These are phyloP conservation scores for Peronosclerospora sorghi DNA, from an alignment of 352 stramenopile species.

Conservation along the genomic window DNA sequence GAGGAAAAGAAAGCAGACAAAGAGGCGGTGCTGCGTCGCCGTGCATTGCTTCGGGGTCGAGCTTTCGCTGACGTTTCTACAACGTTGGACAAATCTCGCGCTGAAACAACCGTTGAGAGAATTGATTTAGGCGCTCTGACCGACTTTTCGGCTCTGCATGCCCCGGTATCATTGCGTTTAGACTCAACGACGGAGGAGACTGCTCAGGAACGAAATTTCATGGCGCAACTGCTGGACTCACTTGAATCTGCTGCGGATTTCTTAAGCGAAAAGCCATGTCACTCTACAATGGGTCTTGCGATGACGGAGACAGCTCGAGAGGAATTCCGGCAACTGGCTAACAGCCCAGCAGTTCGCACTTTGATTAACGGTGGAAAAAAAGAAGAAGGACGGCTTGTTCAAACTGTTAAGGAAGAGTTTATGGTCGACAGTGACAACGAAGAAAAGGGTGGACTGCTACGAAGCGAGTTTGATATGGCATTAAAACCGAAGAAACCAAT, in stretches of 20 bases:
- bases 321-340: slow-evolving; percentile 56
- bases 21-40: slow-evolving; percentile 46
- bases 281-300: slow-evolving; percentile 7
- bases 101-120: slow-evolving; percentile 26
- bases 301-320: slow-evolving; percentile 26
- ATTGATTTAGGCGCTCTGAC: slow-evolving; percentile 76
- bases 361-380: slow-evolving; percentile 27
- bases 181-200: slow-evolving; percentile 44
- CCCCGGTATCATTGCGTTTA: slow-evolving; percentile 59
- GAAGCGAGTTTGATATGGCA: slow-evolving; percentile 51
- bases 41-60: slow-evolving; percentile 56
- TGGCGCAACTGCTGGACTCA: slow-evolving; percentile 60
- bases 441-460: slow-evolving; percentile 55
- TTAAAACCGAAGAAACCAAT: slow-evolving; percentile 29
- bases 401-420: slow-evolving; percentile 13
- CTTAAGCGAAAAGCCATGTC: slow-evolving; percentile 9
- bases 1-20: slow-evolving; percentile 68
- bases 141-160: slow-evolving; percentile 69
- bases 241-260: slow-evolving; percentile 48
- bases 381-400: slow-evolving; percentile 5
- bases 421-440: slow-evolving; percentile 38
- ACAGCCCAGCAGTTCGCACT: slow-evolving; percentile 30
- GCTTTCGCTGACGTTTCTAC: slow-evolving; percentile 61
- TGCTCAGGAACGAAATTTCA: slow-evolving; percentile 46
- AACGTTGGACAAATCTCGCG: slow-evolving; percentile 13